These are phyloP conservation scores for Rosa rugosa DNA, from an alignment of 306 rosid genomes.

Conservation along the genomic window DNA sequence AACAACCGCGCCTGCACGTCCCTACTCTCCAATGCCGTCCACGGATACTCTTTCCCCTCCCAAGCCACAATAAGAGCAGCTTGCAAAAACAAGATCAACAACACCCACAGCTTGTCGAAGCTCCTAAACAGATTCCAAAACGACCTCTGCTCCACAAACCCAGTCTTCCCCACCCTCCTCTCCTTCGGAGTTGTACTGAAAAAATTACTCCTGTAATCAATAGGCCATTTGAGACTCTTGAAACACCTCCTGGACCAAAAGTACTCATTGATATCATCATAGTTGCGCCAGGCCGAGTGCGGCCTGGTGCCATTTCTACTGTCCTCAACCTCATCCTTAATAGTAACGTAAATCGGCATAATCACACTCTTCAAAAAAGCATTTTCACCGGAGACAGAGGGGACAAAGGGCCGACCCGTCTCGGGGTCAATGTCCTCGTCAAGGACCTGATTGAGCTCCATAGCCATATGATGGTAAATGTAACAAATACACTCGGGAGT, in stretches of 20 bases:
- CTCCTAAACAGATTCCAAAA: conserved; percentile 89
- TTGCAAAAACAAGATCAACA: conserved; percentile 80
- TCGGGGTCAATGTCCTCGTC: conserved; percentile 55
- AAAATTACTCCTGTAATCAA: conserved; percentile 50
- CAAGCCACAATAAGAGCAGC: conserved; percentile 76
- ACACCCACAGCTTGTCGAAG: conserved; percentile 83
- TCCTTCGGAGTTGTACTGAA: conserved; percentile 57
- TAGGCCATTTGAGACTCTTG: conserved; percentile 62
- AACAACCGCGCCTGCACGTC: conserved; percentile 63
- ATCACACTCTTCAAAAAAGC: conserved; percentile 72
- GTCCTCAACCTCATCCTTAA: conserved; percentile 62
- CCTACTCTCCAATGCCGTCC: conserved; percentile 61
- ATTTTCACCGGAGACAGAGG: conserved; percentile 55
- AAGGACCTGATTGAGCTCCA: conserved; percentile 65
- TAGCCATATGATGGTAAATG: conserved; percentile 77
- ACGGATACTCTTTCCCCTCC: conserved; percentile 53
- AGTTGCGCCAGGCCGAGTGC: conserved; percentile 94
- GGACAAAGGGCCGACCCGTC: conserved; percentile 62
- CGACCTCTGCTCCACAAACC: conserved; percentile 94
- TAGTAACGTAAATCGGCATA: conserved; percentile 66
- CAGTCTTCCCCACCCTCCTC: conserved; percentile 82
- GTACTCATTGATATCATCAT: conserved; percentile 84
- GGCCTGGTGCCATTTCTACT: conserved; percentile 87
- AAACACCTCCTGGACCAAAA: conserved; percentile 94
- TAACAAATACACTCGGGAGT: conserved; percentile 76